phyloP scores from a whole-genome alignment of 352 stramenopile genomes.

The Phytophthora pinifolia region DNA sequence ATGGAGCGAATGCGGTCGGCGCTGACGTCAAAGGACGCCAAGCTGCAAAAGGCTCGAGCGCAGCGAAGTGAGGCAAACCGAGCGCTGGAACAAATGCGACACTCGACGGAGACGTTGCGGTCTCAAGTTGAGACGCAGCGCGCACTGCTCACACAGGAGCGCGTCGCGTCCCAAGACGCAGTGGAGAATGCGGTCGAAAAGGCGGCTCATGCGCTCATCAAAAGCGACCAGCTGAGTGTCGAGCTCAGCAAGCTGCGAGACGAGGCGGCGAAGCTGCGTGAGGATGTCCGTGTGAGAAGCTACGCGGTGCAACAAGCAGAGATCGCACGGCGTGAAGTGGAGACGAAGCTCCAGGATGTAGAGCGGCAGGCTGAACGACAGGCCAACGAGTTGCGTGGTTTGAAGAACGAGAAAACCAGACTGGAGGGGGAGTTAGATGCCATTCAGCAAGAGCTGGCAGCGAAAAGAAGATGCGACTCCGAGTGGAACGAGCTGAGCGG shows the following conservation, averaged over 20 bases:
- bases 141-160: conserved; percentile 21
- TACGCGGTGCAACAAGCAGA: conserved; percentile 8
- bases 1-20: conserved; percentile 38
- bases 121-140: conserved; percentile 15
- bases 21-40: conserved; percentile 36
- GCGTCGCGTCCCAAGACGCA: conserved; percentile 27
- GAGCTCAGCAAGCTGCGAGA: conserved; percentile 8
- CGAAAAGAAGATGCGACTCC: conserved; percentile 7
- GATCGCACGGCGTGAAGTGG: not conserved
- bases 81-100: conserved; percentile 9
- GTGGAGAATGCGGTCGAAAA: conserved; percentile 46
- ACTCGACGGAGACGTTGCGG: conserved; percentile 7
- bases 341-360: conserved; percentile 15
- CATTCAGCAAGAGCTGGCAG: conserved; percentile 17
- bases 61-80: conserved; percentile 21
- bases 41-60: conserved; percentile 34
- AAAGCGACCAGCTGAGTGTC: conserved; percentile 20
- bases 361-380: not conserved
- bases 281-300: conserved; percentile 1
- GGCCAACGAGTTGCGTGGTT: not conserved
- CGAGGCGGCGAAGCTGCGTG: conserved; percentile 4
- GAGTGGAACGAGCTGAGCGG: conserved; percentile 6
- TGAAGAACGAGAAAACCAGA: conserved; percentile 14
- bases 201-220: conserved; percentile 36
- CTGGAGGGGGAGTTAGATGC: conserved; percentile 5